Evolutionary conservation across 2,329 filamentous ascomycete genomes (phyloP), one percentile per base, ranked within the genome.

Genomic region (Cercospora nicotianae): DNA sequence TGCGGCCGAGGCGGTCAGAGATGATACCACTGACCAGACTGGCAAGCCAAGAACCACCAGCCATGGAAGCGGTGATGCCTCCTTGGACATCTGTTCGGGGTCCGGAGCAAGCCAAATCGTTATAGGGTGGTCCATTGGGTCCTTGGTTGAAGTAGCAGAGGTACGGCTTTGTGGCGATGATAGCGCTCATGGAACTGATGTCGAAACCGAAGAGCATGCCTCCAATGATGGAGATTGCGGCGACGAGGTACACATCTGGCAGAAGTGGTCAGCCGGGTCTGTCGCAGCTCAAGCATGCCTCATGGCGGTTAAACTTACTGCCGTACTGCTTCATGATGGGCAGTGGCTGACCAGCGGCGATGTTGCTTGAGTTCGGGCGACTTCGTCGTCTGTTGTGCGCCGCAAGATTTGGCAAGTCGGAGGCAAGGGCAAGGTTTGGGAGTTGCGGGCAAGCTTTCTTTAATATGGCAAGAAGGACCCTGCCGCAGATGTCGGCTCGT

Each of bases 1-100:
- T 85, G 59, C 86, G 83, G 63, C 86, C 86, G 39, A 87, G 76
- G 2, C 73, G 81, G 76, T 90, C 89, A 2, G 87, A 86, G 13
- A 89, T 72, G 73, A 83, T 83, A 53, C 87, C 87, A 57, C 87
- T 89, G 58, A 83, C 64, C 16, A 90, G 79, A 60, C 89, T 86
- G 69, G 89, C 90, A 26, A 89, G 78, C 81, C 88, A 91, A 0
- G 89, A 91, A 36, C 90, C 90, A 63, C 85, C 89, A 23, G 90
- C 87, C 88, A 92, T 92, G 60, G 88, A 82, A 23, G 90, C 89
- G 0, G 87, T 89, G 75, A 92, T 91, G 57, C 85, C 89, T 55
- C 89, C 90, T 78, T 92, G 90, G 0, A 84, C 82, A 72, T 86
- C 76, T 45, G 81, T 76, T 12, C 75, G 77, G 3, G 87, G 87